These are phyloP conservation scores for Stylonectria norvegica DNA, from an alignment of 2,329 filamentous ascomycete genomes.

Conservation along the genomic window DNA sequence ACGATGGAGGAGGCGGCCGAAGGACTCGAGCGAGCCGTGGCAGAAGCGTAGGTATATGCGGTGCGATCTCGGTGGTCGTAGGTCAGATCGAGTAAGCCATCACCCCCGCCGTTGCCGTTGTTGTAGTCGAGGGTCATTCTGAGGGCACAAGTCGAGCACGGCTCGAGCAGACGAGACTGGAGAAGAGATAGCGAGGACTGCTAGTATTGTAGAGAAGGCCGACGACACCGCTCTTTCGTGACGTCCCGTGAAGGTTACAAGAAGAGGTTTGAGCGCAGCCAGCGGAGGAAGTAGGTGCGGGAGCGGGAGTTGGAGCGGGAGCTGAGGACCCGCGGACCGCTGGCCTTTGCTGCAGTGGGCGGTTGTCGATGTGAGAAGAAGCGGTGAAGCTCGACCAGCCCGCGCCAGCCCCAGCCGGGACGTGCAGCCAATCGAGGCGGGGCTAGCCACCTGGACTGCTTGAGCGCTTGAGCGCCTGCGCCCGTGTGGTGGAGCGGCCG, in stretches of 20 bases:
- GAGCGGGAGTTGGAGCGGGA: constrained; percentile 24
- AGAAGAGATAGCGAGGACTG: constrained; percentile 29
- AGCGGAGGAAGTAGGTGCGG: constrained; percentile 26
- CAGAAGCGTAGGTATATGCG: constrained; percentile 19
- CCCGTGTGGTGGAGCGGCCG: constrained; percentile 1
- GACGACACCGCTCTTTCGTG: constrained; percentile 45
- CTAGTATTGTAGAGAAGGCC: constrained; percentile 36
- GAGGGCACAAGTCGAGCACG: too few species aligned
- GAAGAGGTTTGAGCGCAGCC: constrained; percentile 28
- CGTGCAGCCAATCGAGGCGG: constrained; percentile 32
- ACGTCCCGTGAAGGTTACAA: constrained; percentile 28
- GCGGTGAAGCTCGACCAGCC: constrained; percentile 37
- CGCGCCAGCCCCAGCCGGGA: constrained; percentile 32
- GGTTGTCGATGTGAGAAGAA: constrained; percentile 35
- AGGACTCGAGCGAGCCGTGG: constrained; percentile 31
- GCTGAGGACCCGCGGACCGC: constrained; percentile 20
- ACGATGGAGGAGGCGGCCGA: constrained; percentile 31
- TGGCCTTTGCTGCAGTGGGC: constrained; percentile 23
- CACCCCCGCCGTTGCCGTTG: constrained; percentile 51
- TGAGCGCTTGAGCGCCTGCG: constrained; percentile 8
- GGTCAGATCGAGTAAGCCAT: constrained; percentile 59
- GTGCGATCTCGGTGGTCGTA: constrained; percentile 57
- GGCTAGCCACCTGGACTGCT: constrained; percentile 16
- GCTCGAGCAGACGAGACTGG: constrained; percentile 33
- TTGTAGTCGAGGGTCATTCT: constrained; percentile 60